Percentiles rank a stretch among this genome's conserved stretches.
Conservation (phyloP, 1,284 basidiomycete genomes). For the Malassezia arunalokei region DNA sequence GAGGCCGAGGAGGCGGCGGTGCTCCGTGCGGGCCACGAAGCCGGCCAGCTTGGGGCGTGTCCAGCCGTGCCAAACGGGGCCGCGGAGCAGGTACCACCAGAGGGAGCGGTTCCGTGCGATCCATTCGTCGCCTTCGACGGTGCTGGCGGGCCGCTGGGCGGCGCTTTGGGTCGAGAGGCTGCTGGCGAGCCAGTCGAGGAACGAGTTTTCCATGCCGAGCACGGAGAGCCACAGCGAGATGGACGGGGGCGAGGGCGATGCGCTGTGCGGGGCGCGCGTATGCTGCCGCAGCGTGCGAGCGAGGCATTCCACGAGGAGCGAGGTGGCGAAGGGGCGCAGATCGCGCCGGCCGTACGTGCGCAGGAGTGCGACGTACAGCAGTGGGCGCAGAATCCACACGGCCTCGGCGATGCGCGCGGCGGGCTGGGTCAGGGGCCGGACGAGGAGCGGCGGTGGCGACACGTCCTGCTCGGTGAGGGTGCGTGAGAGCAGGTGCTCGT, state of each 20-base stretch:
- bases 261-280: slow-evolving; percentile 15
- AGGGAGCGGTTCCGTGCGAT: slow-evolving; percentile 66
- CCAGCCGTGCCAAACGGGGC: slow-evolving; percentile 74
- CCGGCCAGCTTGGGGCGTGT: slow-evolving; percentile 63
- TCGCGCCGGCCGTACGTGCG: slow-evolving; percentile 28
- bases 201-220: slow-evolving; percentile 30
- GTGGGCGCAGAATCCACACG: slow-evolving; percentile 33
- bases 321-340: slow-evolving; percentile 27
- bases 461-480: slow-evolving; percentile 39
- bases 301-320: slow-evolving; percentile 28
- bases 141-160: slow-evolving; percentile 30
- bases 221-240: slow-evolving; percentile 30
- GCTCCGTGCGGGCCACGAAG: slow-evolving; percentile 53
- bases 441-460: slow-evolving; percentile 30
- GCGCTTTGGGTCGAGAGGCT: slow-evolving; percentile 22
- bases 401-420: slow-evolving; percentile 23
- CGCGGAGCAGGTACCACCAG: slow-evolving; percentile 72
- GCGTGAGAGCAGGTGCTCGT: slow-evolving; percentile 38
- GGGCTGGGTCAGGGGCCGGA: slow-evolving; percentile 21
- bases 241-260: slow-evolving; percentile 7
- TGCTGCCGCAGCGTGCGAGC: slow-evolving; percentile 26
- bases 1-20: slow-evolving; percentile 62
- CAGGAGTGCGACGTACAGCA: slow-evolving; percentile 35
- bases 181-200: slow-evolving; percentile 28
- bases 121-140: slow-evolving; percentile 55